Conservation (phyloP, 441 rosid species). For the Viola pubescens region DNA sequence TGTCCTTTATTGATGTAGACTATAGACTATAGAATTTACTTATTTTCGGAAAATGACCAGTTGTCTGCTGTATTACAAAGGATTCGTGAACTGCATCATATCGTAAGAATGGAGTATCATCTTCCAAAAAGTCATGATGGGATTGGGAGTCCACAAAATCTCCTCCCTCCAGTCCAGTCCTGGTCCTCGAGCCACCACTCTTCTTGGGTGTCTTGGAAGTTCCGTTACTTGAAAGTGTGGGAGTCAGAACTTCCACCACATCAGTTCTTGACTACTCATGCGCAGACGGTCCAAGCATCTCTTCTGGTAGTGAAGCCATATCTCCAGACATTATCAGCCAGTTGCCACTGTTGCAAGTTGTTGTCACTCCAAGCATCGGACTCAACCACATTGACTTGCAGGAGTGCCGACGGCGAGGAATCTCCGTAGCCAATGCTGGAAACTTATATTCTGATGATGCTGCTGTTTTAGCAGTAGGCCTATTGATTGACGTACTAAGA, state of each 20-base stretch:
- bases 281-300: constrained; percentile 2
- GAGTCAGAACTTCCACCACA: constrained; percentile 3
- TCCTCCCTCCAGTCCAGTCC: background rate
- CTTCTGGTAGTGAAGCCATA: constrained; percentile 10
- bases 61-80: too few relatives aligned
- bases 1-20: too few relatives aligned
- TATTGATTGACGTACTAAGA: constrained; percentile 33
- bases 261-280: background rate
- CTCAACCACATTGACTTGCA: constrained; percentile 30
- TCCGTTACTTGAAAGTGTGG: constrained; percentile 7
- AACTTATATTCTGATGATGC: constrained; percentile 25
- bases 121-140: too few relatives aligned
- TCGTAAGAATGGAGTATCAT: too few relatives aligned
- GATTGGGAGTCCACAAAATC: too few relatives aligned
- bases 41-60: too few relatives aligned
- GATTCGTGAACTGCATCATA: too few relatives aligned
- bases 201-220: background rate
- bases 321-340: constrained; percentile 30
- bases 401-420: constrained; percentile 27
- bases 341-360: constrained; percentile 21
- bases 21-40: too few relatives aligned
- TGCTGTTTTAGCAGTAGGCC: constrained; percentile 32
- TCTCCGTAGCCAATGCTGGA: constrained; percentile 22
- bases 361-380: constrained; percentile 30
- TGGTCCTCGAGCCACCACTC: constrained; percentile 3